Conservation (phyloP, 306 rosid genomes). For the Carpinus fangiana region DNA sequence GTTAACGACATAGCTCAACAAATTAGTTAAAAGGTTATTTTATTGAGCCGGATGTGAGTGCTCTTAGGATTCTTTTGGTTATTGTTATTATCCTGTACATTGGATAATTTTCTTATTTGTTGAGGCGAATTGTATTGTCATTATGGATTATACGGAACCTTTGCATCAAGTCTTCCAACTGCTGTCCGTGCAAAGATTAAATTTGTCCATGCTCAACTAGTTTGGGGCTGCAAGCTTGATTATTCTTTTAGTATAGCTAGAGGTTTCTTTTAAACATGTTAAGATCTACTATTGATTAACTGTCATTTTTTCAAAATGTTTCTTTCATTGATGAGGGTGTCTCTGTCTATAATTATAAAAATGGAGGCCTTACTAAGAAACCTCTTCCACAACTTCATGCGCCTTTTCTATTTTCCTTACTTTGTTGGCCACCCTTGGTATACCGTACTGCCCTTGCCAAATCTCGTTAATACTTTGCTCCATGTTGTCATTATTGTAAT, state of each 20-base stretch:
- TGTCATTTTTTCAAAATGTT: not conserved
- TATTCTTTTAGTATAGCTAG: not conserved
- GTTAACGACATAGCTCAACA: too few relatives aligned
- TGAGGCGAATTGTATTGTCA: not conserved
- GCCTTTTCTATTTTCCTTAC: not conserved
- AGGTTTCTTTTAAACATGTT: not conserved
- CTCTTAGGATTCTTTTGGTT: not conserved
- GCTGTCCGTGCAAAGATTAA: not conserved
- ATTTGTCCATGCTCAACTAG: not conserved
- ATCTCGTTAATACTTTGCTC: not conserved
- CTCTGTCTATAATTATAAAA: not conserved
- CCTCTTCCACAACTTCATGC: not conserved
- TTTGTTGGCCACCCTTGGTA: not conserved
- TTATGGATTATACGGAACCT: not conserved
- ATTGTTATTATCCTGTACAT: not conserved
- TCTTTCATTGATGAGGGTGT: not conserved
- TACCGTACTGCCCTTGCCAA: not conserved
- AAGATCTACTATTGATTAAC: not conserved
- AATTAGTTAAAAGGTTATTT: too few relatives aligned
- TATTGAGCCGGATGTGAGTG: too few relatives aligned
- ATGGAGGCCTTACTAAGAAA: not conserved
- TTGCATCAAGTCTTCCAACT: constrained; percentile 3
- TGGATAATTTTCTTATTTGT: not conserved
- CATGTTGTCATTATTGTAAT: not conserved
- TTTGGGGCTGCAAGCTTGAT: constrained; percentile 1